Evolutionary conservation across 768 basidiomycete species (phyloP), one percentile per base, ranked within the genome.

Genomic region (Crassisporium funariophilum): DNA sequence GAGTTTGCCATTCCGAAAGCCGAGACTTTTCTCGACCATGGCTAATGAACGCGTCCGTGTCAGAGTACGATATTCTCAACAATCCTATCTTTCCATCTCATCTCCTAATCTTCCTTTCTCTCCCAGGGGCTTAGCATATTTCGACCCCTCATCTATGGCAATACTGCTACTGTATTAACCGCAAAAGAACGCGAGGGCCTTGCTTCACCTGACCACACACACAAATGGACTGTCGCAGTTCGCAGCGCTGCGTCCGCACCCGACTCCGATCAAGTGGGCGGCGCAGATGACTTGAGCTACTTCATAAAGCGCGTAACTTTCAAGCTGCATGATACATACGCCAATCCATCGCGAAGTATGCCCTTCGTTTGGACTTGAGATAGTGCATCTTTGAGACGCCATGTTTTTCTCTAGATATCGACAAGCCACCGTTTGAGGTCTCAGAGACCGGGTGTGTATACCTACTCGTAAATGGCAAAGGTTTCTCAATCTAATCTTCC

Each of bases 241-340:
- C 83, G 97, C 19, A 90, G 91, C 34, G 94, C 95, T 0, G 81
- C 91, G 1, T 86, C 89, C 24, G 73, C 80, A 2, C 74, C 83
- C 0, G 82, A 84, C 53, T 79, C 84, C 37, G 86, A 91, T 37
- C 74, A 81, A 36, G 90, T 95, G 16, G 95, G 95, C 16, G 93
- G 91, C 11, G 88, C 84, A 44, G 94, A 98, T 64, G 93, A 98
- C 60, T 63, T 95, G 25, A 79, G 82, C 55, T 90, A 97, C 58
- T 92, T 95, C 63, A 84, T 99, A 63, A 98, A 95, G 64, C 83
- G 93, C 46, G 95, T 98, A 41, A 89, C 93, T 12, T 98, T 99
- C 83, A 95, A 93, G 67, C 69, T 99, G 42, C 95, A 99, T 68
- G 97, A 99, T 56, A 98, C 95, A 1, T 98, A 98, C 67, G 70